Base-by-base conservation (phyloP, 805 yeast species). In the Kluyveromyces dobzhanskii region DNA sequence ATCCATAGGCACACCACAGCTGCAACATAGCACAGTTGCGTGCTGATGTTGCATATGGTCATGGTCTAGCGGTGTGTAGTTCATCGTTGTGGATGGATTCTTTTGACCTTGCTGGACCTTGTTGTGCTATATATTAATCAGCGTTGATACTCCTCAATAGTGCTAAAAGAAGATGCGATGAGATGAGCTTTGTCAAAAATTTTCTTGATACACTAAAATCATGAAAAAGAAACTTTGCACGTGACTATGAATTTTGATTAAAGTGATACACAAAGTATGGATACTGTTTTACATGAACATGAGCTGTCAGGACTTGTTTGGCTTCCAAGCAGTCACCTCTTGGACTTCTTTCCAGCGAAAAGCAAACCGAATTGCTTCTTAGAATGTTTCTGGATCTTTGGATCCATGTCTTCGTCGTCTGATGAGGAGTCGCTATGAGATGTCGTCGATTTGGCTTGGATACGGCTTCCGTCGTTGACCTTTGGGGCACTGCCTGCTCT, bases 1-100 rank as follows among this genome's bases (percentile, higher is more conserved):
- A 59, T 92, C 97, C 76, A 92, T 85, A 32, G 97, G 97, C 41
- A 83, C 85, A 66, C 97, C 97, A 80, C 98, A 92, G 80, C 85
- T 86, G 66, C 95, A 87, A 71, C 98, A 92, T 42, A 92, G 76
- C 44, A 92, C 92, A 1, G 97, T 92, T 25, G 97, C 94, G 14
- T 69, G 73, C 28, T 46, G 54, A 19, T 49, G 53, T 29, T 56
- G 56, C 19, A 54, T 66, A 32, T 64, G 67, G 24, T 51, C 48
- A 26, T 48, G 53, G 37, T 65, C 65, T 38, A 64, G 51, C 6
- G 66, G 67, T 26, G 59, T 54, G 42, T 63, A 65, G 23, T 63
- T 60, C 69, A 64, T 63, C 32, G 33, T 41, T 27, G 16, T 17
- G 17, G 34, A 8, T 34, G 27, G 26, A 5, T n/a, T 10, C 32